A percentile compares a stretch with the other conserved stretches of the same genome.
phyloP scores from a whole-genome alignment of 106 monocot genomes.

The Dendrobium huoshanense region DNA sequence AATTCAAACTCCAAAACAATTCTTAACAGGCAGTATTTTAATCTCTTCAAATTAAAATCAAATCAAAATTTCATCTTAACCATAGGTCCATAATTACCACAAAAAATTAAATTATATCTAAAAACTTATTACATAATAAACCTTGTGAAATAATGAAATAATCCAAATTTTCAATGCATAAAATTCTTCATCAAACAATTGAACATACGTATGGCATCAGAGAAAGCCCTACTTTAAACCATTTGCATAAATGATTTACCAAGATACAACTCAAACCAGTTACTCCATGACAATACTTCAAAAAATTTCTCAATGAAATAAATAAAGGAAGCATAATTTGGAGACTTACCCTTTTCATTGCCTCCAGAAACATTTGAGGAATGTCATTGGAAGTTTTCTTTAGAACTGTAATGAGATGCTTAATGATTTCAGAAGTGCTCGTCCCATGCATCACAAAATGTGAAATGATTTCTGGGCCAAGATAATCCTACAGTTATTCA shows the following conservation, averaged over 20 bases:
- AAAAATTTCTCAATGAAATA: not conserved
- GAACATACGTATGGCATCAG: too few species aligned
- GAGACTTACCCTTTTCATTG: conserved; percentile 68
- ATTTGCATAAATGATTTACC: not conserved
- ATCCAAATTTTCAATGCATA: not conserved
- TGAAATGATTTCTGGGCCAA: conserved; percentile 90
- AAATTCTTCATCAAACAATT: too few species aligned
- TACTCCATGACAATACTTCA: not conserved
- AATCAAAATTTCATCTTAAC: too few species aligned
- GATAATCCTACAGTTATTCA: conserved; percentile 61
- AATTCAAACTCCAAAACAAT: too few species aligned
- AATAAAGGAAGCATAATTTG: not conserved
- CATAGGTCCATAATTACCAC: too few species aligned
- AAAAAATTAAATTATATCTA: too few species aligned
- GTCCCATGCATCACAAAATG: conserved; percentile 87
- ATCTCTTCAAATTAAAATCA: too few species aligned
- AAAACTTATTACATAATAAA: too few species aligned
- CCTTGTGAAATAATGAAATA: too few species aligned
- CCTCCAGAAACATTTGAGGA: conserved; percentile 69
- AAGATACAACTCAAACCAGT: not conserved
- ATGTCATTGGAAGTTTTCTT: conserved; percentile 68
- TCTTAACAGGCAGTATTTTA: too few species aligned
- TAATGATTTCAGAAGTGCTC: conserved; percentile 75
- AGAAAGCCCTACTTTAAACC: not conserved
- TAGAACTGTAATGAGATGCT: conserved; percentile 66